phyloP scores from a whole-genome alignment of 2,329 filamentous ascomycete species.

The Aureobasidium subglaciale region DNA sequence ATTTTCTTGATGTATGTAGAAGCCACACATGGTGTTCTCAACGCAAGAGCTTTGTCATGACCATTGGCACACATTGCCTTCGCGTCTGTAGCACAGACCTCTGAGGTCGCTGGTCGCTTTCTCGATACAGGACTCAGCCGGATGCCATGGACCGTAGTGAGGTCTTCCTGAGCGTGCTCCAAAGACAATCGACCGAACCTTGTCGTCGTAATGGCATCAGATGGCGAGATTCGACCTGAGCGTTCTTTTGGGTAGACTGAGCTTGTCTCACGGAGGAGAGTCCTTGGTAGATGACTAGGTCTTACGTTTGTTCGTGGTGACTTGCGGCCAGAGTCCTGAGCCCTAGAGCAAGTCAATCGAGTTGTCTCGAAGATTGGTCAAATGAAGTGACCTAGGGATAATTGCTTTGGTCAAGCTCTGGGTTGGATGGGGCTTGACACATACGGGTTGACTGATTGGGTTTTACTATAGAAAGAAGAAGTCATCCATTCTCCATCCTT shows the following conservation, averaged over 20 bases:
- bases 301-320: background rate
- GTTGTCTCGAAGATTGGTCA: background rate
- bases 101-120: constrained; percentile 9
- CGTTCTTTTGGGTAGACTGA: background rate
- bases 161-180: background rate
- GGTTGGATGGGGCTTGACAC: constrained; percentile 13
- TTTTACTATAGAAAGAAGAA: background rate
- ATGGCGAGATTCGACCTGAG: background rate
- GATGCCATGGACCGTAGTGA: too few species aligned
- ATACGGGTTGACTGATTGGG: constrained; percentile 1
- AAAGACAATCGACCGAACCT: background rate
- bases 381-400: constrained; percentile 2
- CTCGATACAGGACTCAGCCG: background rate
- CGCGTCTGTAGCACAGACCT: background rate
- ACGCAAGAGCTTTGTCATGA: background rate
- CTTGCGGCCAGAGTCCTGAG: background rate
- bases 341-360: constrained; percentile 11
- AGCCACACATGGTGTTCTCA: background rate
- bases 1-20: constrained; percentile 1
- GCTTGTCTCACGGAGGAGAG: background rate
- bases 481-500: background rate
- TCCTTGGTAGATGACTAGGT: background rate
- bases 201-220: background rate
- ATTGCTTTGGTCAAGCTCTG: constrained; percentile 7
- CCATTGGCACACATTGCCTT: background rate